phyloP scores from a whole-genome alignment of 1,284 basidiomycete genomes.

The Sporisorium sorghi region DNA sequence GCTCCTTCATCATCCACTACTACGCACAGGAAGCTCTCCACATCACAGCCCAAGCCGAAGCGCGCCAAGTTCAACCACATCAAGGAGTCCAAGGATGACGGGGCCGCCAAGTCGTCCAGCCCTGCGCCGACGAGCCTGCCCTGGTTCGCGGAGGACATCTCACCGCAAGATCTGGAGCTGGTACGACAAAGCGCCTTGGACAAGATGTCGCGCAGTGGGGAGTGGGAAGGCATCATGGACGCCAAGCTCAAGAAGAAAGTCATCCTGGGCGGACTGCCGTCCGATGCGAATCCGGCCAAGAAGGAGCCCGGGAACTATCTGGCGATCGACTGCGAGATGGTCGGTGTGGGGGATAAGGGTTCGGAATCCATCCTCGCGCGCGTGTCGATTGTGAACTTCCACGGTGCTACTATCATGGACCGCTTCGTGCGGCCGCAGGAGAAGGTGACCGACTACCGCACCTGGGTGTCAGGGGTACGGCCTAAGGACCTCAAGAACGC shows the following conservation, averaged over 20 bases:
- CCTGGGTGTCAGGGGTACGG: slow-evolving; percentile 88
- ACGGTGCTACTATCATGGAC: slow-evolving; percentile 84
- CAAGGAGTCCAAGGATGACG: slow-evolving; percentile 2
- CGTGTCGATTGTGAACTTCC: slow-evolving; percentile 90
- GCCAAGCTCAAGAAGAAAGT: slow-evolving; percentile 49
- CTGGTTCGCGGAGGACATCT: slow-evolving; percentile 67
- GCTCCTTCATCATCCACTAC: slow-evolving; percentile 18
- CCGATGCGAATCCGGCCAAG: slow-evolving; percentile 38
- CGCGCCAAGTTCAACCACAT: neutral
- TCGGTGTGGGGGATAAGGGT: slow-evolving; percentile 87
- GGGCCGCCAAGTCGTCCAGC: slow-evolving; percentile 24
- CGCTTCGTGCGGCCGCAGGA: slow-evolving; percentile 88
- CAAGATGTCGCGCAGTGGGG: slow-evolving; percentile 36
- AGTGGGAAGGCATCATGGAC: slow-evolving; percentile 58
- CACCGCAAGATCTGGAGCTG: slow-evolving; percentile 60
- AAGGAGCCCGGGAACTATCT: slow-evolving; percentile 78
- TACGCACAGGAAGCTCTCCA: neutral
- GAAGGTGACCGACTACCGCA: slow-evolving; percentile 91
- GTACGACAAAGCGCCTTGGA: slow-evolving; percentile 43
- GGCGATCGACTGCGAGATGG: slow-evolving; percentile 96
- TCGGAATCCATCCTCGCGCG: slow-evolving; percentile 86
- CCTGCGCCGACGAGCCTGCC: slow-evolving; percentile 37
- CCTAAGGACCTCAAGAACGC: slow-evolving; percentile 79
- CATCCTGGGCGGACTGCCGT: slow-evolving; percentile 52
- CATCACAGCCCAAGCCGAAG: slow-evolving; percentile 14